Evolutionary conservation across 495 filamentous ascomycete species (phyloP).

Genomic region (Talaromyces proteolyticus): DNA sequence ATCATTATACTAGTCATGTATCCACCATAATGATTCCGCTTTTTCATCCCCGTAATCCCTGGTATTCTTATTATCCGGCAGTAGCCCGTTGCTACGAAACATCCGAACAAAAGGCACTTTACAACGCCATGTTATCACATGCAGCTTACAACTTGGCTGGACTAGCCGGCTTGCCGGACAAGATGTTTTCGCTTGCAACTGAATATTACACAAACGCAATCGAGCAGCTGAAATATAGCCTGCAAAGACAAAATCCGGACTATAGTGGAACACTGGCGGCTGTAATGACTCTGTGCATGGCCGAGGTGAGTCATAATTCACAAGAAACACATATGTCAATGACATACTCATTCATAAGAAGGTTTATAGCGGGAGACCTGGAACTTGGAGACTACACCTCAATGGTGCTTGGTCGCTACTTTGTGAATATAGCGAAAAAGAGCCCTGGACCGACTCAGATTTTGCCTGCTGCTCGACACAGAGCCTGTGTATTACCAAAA

Average conservation of each 20-base stretch:
- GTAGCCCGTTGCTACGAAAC: constrained; percentile 9
- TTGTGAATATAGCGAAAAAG: not conserved
- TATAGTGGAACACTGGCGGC: constrained; percentile 10
- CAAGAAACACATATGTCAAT: not conserved
- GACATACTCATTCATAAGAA: not conserved
- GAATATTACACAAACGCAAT: constrained; percentile 6
- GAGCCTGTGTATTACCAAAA: constrained; percentile 10
- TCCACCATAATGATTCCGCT: constrained; percentile 13
- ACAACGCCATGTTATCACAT: constrained; percentile 10
- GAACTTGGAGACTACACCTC: constrained; percentile 9
- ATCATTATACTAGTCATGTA: constrained; percentile 12
- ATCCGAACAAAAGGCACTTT: constrained; percentile 10
- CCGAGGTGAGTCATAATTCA: constrained; percentile 8
- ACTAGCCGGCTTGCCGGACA: constrained; percentile 2
- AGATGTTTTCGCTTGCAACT: constrained; percentile 4
- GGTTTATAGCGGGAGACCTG: constrained; percentile 13
- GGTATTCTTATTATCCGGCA: constrained; percentile 12
- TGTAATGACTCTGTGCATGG: constrained; percentile 11
- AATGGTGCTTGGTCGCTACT: constrained; percentile 8
- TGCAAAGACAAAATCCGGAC: not conserved
- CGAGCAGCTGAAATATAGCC: not conserved
- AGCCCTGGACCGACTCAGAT: constrained; percentile 9
- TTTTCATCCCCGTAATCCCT: constrained; percentile 13
- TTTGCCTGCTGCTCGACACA: constrained; percentile 13
- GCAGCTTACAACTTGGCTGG: constrained; percentile 12